Percentiles rank a stretch among this genome's conserved stretches.
Conservation (phyloP, 352 stramenopile genomes). For the Lagenidium sp. region DNA sequence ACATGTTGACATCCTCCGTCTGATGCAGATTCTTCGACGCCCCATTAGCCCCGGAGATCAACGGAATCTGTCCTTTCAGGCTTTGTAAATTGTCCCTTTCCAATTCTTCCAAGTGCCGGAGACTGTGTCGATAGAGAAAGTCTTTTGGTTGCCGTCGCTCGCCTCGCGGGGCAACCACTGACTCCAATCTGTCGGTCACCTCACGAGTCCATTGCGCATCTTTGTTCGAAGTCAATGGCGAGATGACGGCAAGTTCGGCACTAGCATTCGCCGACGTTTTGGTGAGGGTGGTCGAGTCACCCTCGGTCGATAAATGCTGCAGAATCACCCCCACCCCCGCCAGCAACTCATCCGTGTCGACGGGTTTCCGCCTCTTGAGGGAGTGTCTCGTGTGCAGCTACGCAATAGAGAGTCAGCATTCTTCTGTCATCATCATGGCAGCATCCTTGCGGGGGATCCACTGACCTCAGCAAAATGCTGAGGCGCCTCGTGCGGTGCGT, state of each 20-base stretch:
- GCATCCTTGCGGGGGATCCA: too few species aligned
- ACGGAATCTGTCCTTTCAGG: slow-evolving; percentile 14
- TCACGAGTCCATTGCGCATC: too few species aligned
- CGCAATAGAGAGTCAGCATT: too few species aligned
- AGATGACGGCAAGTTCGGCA: background rate
- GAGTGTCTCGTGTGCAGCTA: too few species aligned
- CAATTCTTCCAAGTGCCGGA: slow-evolving; percentile 7
- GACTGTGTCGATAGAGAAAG: slow-evolving; percentile 23
- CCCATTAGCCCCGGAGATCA: slow-evolving; percentile 11
- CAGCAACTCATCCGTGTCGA: slow-evolving; percentile 7
- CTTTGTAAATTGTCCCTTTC: slow-evolving; percentile 16
- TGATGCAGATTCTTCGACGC: background rate
- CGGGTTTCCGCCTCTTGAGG: background rate
- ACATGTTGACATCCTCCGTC: slow-evolving; percentile 6
- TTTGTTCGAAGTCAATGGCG: too few species aligned
- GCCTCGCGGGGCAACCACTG: background rate
- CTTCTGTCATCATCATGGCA: too few species aligned
- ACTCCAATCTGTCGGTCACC: too few species aligned
- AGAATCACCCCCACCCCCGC: slow-evolving; percentile 11
- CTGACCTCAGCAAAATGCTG: slow-evolving; percentile 17
- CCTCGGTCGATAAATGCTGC: slow-evolving; percentile 2
- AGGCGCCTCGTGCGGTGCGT: slow-evolving; percentile 3
- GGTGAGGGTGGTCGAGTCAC: too few species aligned
- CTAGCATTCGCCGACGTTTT: background rate
- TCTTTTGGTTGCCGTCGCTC: slow-evolving; percentile 4